These are phyloP conservation scores for Bombardia bombarda DNA, from an alignment of 495 filamentous ascomycete species.

Conservation along the genomic window DNA sequence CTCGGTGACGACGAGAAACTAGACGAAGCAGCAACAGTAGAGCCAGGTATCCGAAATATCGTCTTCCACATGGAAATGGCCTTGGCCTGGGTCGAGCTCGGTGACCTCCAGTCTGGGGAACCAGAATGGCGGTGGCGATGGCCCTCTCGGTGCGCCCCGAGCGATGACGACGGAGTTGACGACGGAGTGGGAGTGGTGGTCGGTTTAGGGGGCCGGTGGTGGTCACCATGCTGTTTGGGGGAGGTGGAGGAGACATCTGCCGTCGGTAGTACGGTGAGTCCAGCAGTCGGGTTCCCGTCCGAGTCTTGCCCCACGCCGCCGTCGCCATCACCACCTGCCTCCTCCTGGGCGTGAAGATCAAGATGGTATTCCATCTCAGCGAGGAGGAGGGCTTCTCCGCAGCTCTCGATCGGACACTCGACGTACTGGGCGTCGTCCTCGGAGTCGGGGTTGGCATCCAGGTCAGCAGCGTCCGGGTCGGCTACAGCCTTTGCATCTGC, in stretches of 20 bases:
- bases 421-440: conserved; percentile 57
- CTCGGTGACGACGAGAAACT: conserved; percentile 2
- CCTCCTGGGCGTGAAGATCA: conserved; percentile 63
- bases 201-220: no score
- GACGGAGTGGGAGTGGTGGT: no score
- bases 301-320: not conserved
- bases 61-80: conserved; percentile 19
- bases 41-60: conserved; percentile 17
- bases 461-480: no score
- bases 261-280: no score
- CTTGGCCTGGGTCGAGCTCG: conserved; percentile 12
- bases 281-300: no score
- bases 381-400: conserved; percentile 57
- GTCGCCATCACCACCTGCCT: conserved; percentile 34
- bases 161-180: no score
- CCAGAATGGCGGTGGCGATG: no score
- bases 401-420: conserved; percentile 62
- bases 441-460: conserved; percentile 32
- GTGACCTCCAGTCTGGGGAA: no score
- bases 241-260: no score
- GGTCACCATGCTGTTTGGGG: no score
- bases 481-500: not conserved
- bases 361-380: conserved; percentile 62
- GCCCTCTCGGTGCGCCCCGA: no score
- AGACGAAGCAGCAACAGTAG: conserved; percentile 5